These are phyloP conservation scores for Nigrospora osmanthi DNA, from an alignment of 2,329 filamentous ascomycete genomes.

Conservation along the genomic window DNA sequence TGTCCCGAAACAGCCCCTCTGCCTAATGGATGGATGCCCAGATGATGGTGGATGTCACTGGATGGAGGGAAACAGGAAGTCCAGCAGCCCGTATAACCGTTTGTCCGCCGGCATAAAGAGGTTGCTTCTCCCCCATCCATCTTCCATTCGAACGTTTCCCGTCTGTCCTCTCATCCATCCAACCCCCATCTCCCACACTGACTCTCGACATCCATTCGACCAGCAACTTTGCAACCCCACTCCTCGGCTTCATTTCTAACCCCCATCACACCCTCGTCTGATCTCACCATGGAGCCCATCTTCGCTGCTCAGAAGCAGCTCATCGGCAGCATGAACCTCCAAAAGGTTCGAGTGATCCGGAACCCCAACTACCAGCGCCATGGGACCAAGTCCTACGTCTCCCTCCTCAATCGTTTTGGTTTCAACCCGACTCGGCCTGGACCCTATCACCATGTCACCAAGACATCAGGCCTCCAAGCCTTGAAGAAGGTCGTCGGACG, in stretches of 20 bases:
- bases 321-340: slow-evolving; percentile 25
- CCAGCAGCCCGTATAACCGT: no score
- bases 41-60: no score
- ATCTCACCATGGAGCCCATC: slow-evolving; percentile 24
- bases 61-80: no score
- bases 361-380: slow-evolving; percentile 52
- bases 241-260: neutral
- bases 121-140: neutral
- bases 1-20: no score
- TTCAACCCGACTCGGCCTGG: slow-evolving; percentile 56
- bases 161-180: no score
- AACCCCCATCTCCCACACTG: neutral
- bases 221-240: no score
- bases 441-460: slow-evolving; percentile 47
- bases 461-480: slow-evolving; percentile 32
- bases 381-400: slow-evolving; percentile 57
- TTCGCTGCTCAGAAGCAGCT: slow-evolving; percentile 25
- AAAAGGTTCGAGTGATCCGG: slow-evolving; percentile 40
- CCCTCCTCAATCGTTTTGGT: slow-evolving; percentile 52
- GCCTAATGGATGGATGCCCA: no score
- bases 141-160: neutral
- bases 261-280: neutral
- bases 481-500: slow-evolving; percentile 38
- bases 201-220: neutral
- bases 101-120: neutral